Conservation (phyloP, 2,329 filamentous ascomycete genomes). For the Leptodontidium sp. region DNA sequence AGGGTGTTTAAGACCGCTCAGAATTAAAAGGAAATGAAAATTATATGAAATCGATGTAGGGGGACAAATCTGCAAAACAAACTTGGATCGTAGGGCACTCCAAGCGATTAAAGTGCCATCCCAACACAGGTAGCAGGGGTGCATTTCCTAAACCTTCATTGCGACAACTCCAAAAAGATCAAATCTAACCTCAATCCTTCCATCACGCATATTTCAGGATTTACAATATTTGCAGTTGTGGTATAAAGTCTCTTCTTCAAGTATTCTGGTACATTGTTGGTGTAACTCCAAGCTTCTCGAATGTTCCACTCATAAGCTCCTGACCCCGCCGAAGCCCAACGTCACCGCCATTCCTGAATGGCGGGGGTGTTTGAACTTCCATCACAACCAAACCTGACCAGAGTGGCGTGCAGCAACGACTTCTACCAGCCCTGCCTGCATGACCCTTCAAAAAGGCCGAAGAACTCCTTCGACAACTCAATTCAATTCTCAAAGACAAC, state of each 20-base stretch:
- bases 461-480: not conserved
- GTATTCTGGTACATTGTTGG: not conserved
- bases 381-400: slow-evolving; percentile 22
- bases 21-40: too few species aligned
- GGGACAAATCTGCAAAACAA: too few species aligned
- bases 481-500: not conserved
- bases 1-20: too few species aligned
- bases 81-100: too few species aligned
- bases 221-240: too few species aligned
- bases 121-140: not conserved
- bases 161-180: not conserved
- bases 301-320: slow-evolving; percentile 20
- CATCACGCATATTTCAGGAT: not conserved
- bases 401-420: slow-evolving; percentile 16
- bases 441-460: slow-evolving; percentile 21
- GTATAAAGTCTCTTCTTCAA: too few species aligned
- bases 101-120: too few species aligned
- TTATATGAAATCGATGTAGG: too few species aligned
- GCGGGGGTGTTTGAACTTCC: slow-evolving; percentile 19
- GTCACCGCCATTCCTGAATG: slow-evolving; percentile 26
- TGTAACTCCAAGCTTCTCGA: slow-evolving; percentile 27
- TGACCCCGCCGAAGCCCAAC: slow-evolving; percentile 24
- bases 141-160: not conserved
- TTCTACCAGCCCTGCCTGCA: slow-evolving; percentile 10
- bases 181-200: not conserved